These are phyloP conservation scores for Pulveroboletus sp. DNA, from an alignment of 1,284 basidiomycete species.

Conservation along the genomic window DNA sequence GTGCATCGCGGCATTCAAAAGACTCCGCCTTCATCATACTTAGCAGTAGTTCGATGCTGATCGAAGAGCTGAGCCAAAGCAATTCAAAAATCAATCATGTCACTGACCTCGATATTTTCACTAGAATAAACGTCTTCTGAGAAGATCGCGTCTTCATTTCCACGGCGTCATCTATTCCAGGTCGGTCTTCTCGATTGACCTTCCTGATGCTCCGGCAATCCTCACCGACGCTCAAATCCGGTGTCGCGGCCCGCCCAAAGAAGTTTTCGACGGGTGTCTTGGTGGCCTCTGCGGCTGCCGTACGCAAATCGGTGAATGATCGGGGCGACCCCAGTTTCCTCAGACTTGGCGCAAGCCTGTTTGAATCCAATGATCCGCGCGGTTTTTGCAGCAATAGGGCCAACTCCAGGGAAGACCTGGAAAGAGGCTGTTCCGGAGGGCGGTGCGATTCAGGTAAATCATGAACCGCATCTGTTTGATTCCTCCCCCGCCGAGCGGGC, in stretches of 20 bases:
- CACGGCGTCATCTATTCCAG: slow-evolving; percentile 51
- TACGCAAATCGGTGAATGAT: slow-evolving; percentile 68
- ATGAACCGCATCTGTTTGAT: slow-evolving; percentile 17
- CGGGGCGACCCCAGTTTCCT: slow-evolving; percentile 56
- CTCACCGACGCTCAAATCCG: slow-evolving; percentile 23
- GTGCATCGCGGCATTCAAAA: slow-evolving; percentile 70
- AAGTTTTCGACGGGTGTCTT: slow-evolving; percentile 20
- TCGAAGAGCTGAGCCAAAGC: slow-evolving; percentile 13
- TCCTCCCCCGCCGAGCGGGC: slow-evolving; percentile 56
- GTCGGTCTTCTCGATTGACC: slow-evolving; percentile 20
- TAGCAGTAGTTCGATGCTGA: slow-evolving; percentile 60
- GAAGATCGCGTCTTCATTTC: slow-evolving; percentile 76
- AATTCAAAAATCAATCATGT: slow-evolving; percentile 17
- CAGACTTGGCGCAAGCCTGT: slow-evolving; percentile 33
- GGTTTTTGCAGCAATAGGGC: slow-evolving; percentile 33
- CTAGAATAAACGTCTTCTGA: slow-evolving; percentile 82
- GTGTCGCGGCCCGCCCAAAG: slow-evolving; percentile 16
- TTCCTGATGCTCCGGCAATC: slow-evolving; percentile 23
- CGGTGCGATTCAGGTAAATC: slow-evolving; percentile 24
- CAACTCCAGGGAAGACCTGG: slow-evolving; percentile 45
- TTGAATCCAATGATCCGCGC: slow-evolving; percentile 31
- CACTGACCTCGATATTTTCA: slow-evolving; percentile 70
- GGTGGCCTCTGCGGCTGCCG: slow-evolving; percentile 39
- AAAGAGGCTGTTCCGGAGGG: slow-evolving; percentile 13
- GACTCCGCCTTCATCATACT: slow-evolving; percentile 71